phyloP scores from a whole-genome alignment of 169 alveolate species.

The Eimeria tenella region DNA sequence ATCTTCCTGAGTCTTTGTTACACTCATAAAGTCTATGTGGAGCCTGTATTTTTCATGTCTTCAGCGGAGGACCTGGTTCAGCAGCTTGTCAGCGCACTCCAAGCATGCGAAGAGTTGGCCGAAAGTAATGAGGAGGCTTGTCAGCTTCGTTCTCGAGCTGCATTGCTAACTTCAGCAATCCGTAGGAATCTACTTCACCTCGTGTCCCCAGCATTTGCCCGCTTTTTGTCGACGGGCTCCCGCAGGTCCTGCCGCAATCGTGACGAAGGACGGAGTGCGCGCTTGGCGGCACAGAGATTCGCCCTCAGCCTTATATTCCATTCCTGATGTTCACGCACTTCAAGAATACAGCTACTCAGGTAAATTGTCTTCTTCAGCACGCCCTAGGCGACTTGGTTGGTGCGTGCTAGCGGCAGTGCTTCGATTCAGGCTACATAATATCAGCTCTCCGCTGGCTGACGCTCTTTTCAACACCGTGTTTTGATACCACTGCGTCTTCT shows the following conservation, averaged over 20 bases:
- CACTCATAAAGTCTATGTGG: not conserved
- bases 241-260: slow-evolving; percentile 58
- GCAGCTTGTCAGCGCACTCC: slow-evolving; percentile 70
- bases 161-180: slow-evolving; percentile 3
- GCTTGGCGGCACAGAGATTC: slow-evolving; percentile 61
- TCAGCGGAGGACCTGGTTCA: slow-evolving; percentile 56
- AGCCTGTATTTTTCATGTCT: not conserved
- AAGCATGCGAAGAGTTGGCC: slow-evolving; percentile 61
- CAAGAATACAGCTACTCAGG: slow-evolving; percentile 70
- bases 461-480: no score
- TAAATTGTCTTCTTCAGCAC: not conserved
- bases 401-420: no score
- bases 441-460: no score
- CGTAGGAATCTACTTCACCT: not conserved
- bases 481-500: not conserved
- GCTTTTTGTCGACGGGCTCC: not conserved
- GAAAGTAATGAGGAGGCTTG: not conserved
- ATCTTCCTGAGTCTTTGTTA: not conserved
- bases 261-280: slow-evolving; percentile 76
- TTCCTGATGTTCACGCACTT: slow-evolving; percentile 43
- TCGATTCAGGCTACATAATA: no score
- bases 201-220: not conserved
- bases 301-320: not conserved
- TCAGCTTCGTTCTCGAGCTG: not conserved
- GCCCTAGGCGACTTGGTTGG: no score